A percentile compares a stretch with the other conserved stretches of the same genome.
phyloP scores from a whole-genome alignment of 2,329 filamentous ascomycete genomes.

The Tolypocladium sp. region DNA sequence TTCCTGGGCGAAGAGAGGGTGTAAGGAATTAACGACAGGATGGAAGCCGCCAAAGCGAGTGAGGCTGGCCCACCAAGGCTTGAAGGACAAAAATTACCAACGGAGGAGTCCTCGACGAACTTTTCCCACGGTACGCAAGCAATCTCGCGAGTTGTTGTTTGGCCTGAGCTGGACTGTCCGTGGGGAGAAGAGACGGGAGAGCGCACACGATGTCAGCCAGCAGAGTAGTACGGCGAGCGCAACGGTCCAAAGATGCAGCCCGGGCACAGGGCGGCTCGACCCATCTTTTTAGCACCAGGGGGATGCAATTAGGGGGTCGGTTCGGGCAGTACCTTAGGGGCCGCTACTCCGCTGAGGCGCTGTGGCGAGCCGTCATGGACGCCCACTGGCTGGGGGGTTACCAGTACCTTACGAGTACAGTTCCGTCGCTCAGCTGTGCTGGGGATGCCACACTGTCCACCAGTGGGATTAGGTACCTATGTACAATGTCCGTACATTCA shows the following conservation, averaged over 20 bases:
- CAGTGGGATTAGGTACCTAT: no score
- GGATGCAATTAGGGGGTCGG: not conserved
- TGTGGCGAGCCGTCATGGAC: not conserved
- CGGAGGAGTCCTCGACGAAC: constrained; percentile 10
- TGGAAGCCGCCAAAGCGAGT: constrained; percentile 48
- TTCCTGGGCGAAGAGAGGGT: not conserved
- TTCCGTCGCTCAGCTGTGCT: not conserved
- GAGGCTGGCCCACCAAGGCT: constrained; percentile 31
- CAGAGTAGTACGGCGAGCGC: constrained; percentile 1
- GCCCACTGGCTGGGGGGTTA: not conserved
- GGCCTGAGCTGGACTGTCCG: not conserved
- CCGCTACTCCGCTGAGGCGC: not conserved
- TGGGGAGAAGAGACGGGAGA: not conserved
- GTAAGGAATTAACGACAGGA: constrained; percentile 22
- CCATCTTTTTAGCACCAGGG: not conserved
- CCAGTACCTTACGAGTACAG: not conserved
- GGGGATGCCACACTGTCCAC: not conserved
- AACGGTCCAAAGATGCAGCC: constrained; percentile 2
- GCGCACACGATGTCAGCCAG: constrained; percentile 1
- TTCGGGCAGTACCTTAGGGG: not conserved
- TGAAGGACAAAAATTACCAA: constrained; percentile 9
- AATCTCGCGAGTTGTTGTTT: constrained; percentile 3
- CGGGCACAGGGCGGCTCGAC: not conserved
- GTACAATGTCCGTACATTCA: no score
- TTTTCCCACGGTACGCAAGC: constrained; percentile 14